Base-by-base conservation (phyloP, 768 basidiomycete species). In the Baorangia bicolor region DNA sequence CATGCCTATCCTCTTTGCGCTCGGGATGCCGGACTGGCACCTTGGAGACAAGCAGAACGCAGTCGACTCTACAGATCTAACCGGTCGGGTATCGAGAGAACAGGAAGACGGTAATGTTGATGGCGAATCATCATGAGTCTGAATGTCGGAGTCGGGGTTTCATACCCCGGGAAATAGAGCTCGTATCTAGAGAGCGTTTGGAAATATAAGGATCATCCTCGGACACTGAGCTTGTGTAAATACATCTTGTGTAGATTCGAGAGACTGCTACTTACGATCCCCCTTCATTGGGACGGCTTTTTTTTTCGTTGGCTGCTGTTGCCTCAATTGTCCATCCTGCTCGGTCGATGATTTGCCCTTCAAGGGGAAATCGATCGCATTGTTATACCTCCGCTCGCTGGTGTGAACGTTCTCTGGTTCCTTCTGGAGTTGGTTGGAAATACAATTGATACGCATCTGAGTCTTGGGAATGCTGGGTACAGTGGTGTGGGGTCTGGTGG, bases 41-140 rank as follows among this genome's bases (percentile, higher is more conserved):
- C 82, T 93, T 48, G 83, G 84, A 16, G 82, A 88, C 61, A 74
- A 73, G 39, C 89, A 91, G 70, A 91, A 90, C 66, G 86, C 87
- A 0, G 79, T 87, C 16, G 87, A 90, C 28, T 45, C 50, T 8
- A 47, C 53, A 25, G 62, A 69, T 53, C 38, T 69, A n/a, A 59
- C 61, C 2, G 62, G 67, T 33, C 62, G 58, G 34, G 21, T 20
- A 18, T 43, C 54, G 6, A 11, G 25, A n/a, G 34, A 16, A 23
- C 31, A 30, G 41, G 50, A 43, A 33, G 51, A 50, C 20, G 16
- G n/a, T 12, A 37, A 3, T 2, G 27, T 20, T 30, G 45, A 5
- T 28, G 43, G 20, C 13, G 56, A 39, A 43, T 20, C 35, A 43
- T 20, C 35, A 20, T 61, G n/a, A 40, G 7, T 10, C 18, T 30